Evolutionary conservation across 2,329 filamentous ascomycete genomes (phyloP).

Genomic region (Aspergillus ibericus): DNA sequence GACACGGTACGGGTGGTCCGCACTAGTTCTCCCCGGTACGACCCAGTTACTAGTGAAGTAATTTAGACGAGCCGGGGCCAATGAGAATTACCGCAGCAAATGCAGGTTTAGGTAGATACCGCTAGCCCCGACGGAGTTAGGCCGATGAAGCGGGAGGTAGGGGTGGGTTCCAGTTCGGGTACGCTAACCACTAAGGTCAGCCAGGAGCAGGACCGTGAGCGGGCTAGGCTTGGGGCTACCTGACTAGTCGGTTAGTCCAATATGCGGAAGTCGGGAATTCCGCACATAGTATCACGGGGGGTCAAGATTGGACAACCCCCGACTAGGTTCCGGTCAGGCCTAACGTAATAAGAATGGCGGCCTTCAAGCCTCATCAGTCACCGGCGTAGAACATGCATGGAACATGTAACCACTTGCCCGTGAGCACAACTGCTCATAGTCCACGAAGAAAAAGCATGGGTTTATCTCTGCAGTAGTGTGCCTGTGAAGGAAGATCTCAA

Average conservation of each 20-base stretch:
- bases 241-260: slow-evolving; percentile 15
- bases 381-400: slow-evolving; percentile 41
- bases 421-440: neutral
- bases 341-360: slow-evolving; percentile 18
- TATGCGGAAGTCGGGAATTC: slow-evolving; percentile 21
- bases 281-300: slow-evolving; percentile 20
- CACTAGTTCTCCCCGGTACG: neutral
- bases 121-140: slow-evolving; percentile 18
- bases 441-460: neutral
- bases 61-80: neutral
- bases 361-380: neutral
- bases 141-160: neutral
- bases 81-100: slow-evolving; percentile 13
- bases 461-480: neutral
- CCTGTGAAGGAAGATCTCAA: neutral
- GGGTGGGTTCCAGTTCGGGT: slow-evolving; percentile 6
- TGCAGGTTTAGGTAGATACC: slow-evolving; percentile 19
- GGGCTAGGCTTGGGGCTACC: slow-evolving; percentile 9
- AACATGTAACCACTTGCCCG: slow-evolving; percentile 28
- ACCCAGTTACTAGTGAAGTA: slow-evolving; percentile 4
- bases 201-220: neutral
- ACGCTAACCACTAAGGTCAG: slow-evolving; percentile 5
- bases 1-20: neutral
- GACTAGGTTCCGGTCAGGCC: neutral
- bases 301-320: slow-evolving; percentile 12